Conservation (phyloP, 495 filamentous ascomycete species). For the Penicillium flavigenum region DNA sequence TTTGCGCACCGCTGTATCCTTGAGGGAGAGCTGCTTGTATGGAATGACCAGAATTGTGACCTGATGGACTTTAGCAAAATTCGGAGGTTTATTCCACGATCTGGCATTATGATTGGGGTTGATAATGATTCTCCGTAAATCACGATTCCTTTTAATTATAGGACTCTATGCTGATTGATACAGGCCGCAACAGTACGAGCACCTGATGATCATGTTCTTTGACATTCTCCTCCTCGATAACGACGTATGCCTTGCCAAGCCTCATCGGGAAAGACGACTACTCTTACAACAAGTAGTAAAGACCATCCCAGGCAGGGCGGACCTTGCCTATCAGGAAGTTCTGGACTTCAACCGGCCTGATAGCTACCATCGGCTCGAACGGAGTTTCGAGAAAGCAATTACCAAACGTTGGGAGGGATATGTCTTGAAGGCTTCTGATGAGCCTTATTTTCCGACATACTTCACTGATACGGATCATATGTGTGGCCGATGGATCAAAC, state of each 20-base stretch:
- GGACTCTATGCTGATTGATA: conserved; percentile 12
- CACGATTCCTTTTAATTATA: too few species aligned
- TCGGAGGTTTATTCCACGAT: conserved; percentile 72
- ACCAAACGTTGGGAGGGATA: conserved; percentile 68
- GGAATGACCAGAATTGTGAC: conserved; percentile 58
- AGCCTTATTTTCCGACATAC: conserved; percentile 68
- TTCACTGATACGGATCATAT: conserved; percentile 28
- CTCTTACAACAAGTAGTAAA: conserved; percentile 59
- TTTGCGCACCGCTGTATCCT: conserved; percentile 67
- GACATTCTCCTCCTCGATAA: conserved; percentile 74
- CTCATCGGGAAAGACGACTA: conserved; percentile 60
- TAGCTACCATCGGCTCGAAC: conserved; percentile 51
- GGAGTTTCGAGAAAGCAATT: conserved; percentile 65
- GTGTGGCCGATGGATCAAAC: conserved; percentile 66
- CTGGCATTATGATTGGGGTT: conserved; percentile 67
- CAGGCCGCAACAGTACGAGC: conserved; percentile 65
- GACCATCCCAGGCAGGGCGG: conserved; percentile 56
- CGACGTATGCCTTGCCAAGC: conserved; percentile 57
- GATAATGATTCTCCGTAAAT: conserved; percentile 67
- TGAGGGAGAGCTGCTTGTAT: conserved; percentile 80
- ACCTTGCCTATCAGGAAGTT: conserved; percentile 58
- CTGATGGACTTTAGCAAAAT: conserved; percentile 77
- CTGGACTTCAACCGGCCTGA: conserved; percentile 57
- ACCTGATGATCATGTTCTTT: conserved; percentile 82
- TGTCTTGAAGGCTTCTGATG: conserved; percentile 74